Base-by-base conservation (phyloP, 2,329 filamentous ascomycete genomes). In the Paraphaeosphaeria minitans region DNA sequence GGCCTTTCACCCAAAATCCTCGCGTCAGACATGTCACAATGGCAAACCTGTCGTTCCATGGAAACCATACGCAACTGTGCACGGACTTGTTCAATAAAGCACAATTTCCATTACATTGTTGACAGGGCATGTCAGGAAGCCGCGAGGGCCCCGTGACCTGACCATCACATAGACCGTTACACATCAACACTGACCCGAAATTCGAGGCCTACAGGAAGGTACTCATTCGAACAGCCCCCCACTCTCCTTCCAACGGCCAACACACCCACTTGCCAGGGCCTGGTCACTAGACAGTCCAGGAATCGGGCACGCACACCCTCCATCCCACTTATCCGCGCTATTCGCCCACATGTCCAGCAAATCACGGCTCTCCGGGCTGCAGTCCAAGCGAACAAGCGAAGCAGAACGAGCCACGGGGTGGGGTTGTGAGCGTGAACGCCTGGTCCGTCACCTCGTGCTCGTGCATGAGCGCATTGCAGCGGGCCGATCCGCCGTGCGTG, bases 401-500 rank as follows among this genome's bases (percentile, higher is more conserved):
- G 51, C 37, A 55, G 48, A 59, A 56, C 22, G 56, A 49, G 55
- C 60, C 60, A 57, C 61, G 58, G 59, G 33, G n/a, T 16, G 29
- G 56, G 55, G 53, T 61, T 56, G 57, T 59, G 47, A 54, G 58
- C 49, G 43, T 54, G 55, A 62, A 49, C 59, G 59, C 57, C 65
- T 66, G 53, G 73, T 73, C 74, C 70, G 72, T 68, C 67, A 69
- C 64, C 29, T 27, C 24, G 3, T 27, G 24, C 66, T 67, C 60
- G 57, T 52, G 57, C 56, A 59, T 68, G 68, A 67, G 67, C 70
- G 69, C 68, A 59, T 39, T 69, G 73, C 69, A 73, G 65, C 73
- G 72, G 73, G 65, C 71, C 73, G 72, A 62, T 66, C 72, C 72
- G 73, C 64, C 62, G 68, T 24, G 45, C 54, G 45, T 24, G 39